A percentile compares a stretch with the other conserved stretches of the same genome.
These are phyloP conservation scores for Pleurozium schreberi DNA, from an alignment of 225 moss, liverwort and hornwort species.

Conservation along the genomic window DNA sequence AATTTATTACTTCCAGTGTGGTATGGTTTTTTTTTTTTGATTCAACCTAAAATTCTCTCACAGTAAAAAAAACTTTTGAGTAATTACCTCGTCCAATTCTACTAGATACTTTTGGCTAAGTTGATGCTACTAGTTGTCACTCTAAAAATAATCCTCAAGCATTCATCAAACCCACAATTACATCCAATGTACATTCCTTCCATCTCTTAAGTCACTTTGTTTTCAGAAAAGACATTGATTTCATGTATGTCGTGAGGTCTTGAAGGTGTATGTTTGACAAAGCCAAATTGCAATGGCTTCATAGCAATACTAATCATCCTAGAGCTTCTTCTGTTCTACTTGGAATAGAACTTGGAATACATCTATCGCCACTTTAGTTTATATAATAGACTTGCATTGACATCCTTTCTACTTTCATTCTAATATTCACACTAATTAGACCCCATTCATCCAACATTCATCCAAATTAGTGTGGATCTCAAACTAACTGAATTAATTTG, in stretches of 20 bases:
- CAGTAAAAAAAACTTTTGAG: neutral
- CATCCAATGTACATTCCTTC: neutral
- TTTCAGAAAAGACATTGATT: neutral
- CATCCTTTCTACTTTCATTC: neutral
- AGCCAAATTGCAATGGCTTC: neutral
- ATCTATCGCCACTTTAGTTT: neutral
- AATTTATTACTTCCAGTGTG: neutral
- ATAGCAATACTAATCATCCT: neutral
- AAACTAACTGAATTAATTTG: neutral
- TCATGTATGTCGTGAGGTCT: neutral
- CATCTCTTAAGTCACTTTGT: neutral
- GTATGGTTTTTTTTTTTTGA: accelerated
- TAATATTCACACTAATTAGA: neutral
- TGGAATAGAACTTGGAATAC: neutral
- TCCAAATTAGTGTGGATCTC: neutral
- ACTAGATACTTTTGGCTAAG: neutral
- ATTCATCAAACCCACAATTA: neutral
- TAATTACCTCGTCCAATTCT: neutral
- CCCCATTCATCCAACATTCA: neutral
- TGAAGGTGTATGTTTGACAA: accelerated
- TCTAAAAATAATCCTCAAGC: neutral
- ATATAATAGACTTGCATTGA: neutral
- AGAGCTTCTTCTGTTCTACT: neutral
- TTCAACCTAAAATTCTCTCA: accelerated
- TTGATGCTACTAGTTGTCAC: neutral